These are phyloP conservation scores for Setaria viridis DNA, from an alignment of 202 grass and related monocot genomes.

Conservation along the genomic window DNA sequence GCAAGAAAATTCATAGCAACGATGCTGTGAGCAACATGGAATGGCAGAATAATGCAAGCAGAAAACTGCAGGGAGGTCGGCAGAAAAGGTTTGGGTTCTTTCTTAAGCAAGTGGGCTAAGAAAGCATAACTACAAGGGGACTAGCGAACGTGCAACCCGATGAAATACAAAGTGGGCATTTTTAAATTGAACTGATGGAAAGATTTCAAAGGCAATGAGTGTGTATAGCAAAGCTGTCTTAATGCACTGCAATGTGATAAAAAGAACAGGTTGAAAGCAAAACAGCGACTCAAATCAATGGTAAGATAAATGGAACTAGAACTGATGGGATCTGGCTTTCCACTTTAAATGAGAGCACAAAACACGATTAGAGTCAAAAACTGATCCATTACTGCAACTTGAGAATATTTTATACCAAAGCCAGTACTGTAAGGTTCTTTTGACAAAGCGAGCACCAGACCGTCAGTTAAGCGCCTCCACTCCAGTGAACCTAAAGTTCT, in stretches of 20 bases:
- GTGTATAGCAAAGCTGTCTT: slow-evolving; percentile 27
- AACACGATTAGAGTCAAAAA: slow-evolving; percentile 32
- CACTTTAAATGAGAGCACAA: slow-evolving; percentile 29
- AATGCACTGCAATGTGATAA: slow-evolving; percentile 10
- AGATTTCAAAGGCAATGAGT: slow-evolving; percentile 26
- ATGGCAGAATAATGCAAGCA: neutral
- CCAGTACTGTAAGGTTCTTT: slow-evolving; percentile 1
- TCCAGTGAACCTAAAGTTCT: slow-evolving; percentile 16
- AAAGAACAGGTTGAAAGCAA: slow-evolving; percentile 30
- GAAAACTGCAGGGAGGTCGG: neutral
- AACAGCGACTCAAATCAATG: slow-evolving; percentile 12
- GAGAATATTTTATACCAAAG: slow-evolving; percentile 46
- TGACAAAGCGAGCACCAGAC: neutral
- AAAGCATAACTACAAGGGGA: slow-evolving; percentile 27
- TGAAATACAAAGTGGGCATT: slow-evolving; percentile 23
- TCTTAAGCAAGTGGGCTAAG: slow-evolving; percentile 7
- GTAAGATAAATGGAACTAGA: slow-evolving; percentile 37
- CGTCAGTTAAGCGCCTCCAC: neutral
- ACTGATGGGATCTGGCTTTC: slow-evolving; percentile 39
- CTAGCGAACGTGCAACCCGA: neutral
- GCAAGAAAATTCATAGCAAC: slow-evolving; percentile 50
- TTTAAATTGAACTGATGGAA: neutral
- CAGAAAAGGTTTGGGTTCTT: slow-evolving; percentile 4
- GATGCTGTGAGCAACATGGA: slow-evolving; percentile 6
- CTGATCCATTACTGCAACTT: slow-evolving; percentile 42